A percentile compares a stretch with the other conserved stretches of the same genome.
Conservation (phyloP, 768 basidiomycete species). For the Cystofilobasidium ferigula region DNA sequence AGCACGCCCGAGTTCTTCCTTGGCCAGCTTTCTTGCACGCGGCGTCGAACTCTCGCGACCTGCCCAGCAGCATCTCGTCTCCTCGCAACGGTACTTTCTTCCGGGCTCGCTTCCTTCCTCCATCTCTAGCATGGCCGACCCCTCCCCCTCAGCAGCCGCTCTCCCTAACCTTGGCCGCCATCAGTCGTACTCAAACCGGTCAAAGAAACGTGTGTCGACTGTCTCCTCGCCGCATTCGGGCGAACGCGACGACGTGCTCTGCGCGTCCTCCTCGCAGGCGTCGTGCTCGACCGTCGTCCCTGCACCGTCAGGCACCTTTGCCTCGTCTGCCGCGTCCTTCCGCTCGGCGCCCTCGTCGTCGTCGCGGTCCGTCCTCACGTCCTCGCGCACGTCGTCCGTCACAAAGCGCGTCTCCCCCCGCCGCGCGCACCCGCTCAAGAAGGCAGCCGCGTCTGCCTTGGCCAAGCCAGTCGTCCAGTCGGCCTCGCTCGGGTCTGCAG, state of each 20-base stretch:
- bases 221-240: not conserved
- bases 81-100: no score
- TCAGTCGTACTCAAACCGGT: conserved; percentile 1
- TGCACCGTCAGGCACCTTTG: not conserved
- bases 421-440: not conserved
- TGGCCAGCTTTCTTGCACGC: no score
- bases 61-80: no score
- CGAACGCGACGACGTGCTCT: not conserved
- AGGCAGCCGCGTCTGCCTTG: not conserved
- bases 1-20: no score
- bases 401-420: not conserved
- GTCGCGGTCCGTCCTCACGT: not conserved
- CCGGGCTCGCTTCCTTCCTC: not conserved
- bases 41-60: no score
- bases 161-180: not conserved
- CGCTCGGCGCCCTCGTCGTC: not conserved
- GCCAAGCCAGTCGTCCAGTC: not conserved
- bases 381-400: not conserved
- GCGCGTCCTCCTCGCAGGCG: not conserved
- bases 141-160: not conserved
- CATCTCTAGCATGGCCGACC: not conserved
- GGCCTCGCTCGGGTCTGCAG: not conserved
- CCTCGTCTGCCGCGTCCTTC: not conserved
- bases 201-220: conserved; percentile 1
- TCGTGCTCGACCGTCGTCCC: not conserved